A percentile compares a stretch with the other conserved stretches of the same genome.
Conservation (phyloP, 768 basidiomycete species). For the Gymnopilus dilepis region DNA sequence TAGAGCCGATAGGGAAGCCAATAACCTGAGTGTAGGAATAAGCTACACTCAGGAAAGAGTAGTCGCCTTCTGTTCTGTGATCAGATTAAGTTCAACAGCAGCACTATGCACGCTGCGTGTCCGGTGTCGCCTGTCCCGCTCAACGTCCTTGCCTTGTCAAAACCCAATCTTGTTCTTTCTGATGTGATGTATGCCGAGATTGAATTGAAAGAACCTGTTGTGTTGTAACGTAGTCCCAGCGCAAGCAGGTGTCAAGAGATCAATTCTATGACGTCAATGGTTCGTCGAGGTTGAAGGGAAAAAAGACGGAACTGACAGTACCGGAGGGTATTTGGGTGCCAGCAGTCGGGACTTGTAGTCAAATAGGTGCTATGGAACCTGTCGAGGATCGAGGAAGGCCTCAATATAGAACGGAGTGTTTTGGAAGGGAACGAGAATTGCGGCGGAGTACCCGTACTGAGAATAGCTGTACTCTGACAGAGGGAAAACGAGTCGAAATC, state of each 20-base stretch:
- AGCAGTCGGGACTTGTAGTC: neutral
- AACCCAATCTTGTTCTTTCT: no score
- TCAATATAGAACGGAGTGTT: neutral
- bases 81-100: neutral
- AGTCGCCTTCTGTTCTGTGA: no score
- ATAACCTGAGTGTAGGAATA: no score
- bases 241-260: neutral
- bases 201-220: neutral
- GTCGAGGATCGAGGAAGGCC: neutral
- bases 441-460: neutral
- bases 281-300: neutral
- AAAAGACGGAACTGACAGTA: neutral
- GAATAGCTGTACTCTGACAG: no score
- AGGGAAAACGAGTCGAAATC: neutral
- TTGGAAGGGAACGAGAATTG: neutral
- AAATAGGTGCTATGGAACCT: neutral
- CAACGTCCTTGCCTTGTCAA: slow-evolving; percentile 3
- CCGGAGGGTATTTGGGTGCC: neutral
- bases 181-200: neutral
- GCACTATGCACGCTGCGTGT: no score
- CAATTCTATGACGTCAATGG: slow-evolving; percentile 5
- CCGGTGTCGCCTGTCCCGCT: slow-evolving; percentile 1
- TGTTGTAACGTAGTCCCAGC: neutral
- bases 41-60: no score
- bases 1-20: no score